Conservation (phyloP, 2,329 filamentous ascomycete species). For the Botrytis aclada region DNA sequence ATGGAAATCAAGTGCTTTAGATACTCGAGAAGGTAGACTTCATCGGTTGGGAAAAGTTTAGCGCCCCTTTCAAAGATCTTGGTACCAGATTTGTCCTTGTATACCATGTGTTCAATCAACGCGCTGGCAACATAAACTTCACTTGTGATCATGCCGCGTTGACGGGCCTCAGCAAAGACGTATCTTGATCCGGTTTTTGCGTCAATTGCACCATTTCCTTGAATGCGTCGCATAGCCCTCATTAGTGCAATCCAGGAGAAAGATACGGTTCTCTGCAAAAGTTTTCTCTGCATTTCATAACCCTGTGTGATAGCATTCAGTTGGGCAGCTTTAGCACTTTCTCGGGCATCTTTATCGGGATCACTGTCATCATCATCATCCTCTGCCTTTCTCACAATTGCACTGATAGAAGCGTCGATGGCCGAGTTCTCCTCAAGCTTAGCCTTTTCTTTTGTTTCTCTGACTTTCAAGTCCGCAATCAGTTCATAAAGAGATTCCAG, state of each 20-base stretch:
- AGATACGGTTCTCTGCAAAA: conserved; percentile 81
- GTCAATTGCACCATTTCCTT: conserved; percentile 66
- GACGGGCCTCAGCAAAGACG: conserved; percentile 85
- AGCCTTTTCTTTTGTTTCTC: conserved; percentile 56
- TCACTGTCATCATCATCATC: conserved; percentile 47
- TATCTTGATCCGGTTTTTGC: conserved; percentile 66
- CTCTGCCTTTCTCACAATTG: conserved; percentile 48
- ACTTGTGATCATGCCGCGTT: conserved; percentile 82
- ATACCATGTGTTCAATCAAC: conserved; percentile 90
- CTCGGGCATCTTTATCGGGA: conserved; percentile 39
- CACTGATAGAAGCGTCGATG: conserved; percentile 38
- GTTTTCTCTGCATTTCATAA: conserved; percentile 68
- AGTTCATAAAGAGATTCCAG: conserved; percentile 86
- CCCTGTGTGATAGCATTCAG: conserved; percentile 61
- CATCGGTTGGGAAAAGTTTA: conserved; percentile 90
- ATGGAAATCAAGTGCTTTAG: conserved; percentile 90
- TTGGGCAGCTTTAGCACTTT: conserved; percentile 56
- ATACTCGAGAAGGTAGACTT: conserved; percentile 91
- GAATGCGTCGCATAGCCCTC: conserved; percentile 87
- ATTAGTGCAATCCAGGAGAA: conserved; percentile 95
- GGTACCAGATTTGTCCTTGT: conserved; percentile 86
- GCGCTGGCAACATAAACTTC: conserved; percentile 95
- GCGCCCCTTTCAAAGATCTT: conserved; percentile 96
- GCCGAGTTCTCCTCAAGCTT: conserved; percentile 52
- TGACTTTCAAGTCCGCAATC: conserved; percentile 67